Base-by-base conservation (phyloP, 345 rosid genomes). In the Hibiscus syriacus region DNA sequence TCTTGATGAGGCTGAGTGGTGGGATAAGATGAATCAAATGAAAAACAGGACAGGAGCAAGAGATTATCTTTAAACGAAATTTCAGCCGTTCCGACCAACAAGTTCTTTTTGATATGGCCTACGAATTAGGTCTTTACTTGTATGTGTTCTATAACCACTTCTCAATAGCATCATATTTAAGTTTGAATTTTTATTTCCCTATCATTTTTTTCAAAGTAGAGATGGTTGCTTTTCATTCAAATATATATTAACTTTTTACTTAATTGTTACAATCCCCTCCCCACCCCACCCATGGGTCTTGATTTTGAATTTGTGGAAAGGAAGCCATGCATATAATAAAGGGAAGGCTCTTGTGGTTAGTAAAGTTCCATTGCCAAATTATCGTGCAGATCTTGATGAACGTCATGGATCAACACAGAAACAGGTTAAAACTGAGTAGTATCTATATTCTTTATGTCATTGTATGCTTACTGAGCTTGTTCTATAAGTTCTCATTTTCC, bases 361-460 rank as follows among this genome's bases (percentile, higher is more conserved):
- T 86, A 93, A 90, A 87, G 87, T 89, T 80, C 97, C 94, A 11
- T 72, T 93, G 76, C 98, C 97, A 11, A 71, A 86, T 83, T 93
- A 93, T 79, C 77, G 96, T 3, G 96, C 90, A 16, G 98, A 93
- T 82, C 95, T 90, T 55, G 98, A 93, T 78, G 96, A 93, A 72
- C 80, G 78, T 2, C 98, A 93, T 78, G 98, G 98, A 75, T 90
- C 97, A 53, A 82, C 90, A 41, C 95, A 86, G 71, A 85, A 90
- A 71, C 94, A 85, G 96, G 98, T 86, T 60, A 60, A 73, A 56
- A 29, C 41, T 5, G 39, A 11, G 61, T 52, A 52, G 68, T 59
- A 34, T 26, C 20, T 49, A 16, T 65, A 43, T 49, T 66, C 32
- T 43, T 43, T 36, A 34, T 70, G 30, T 9, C 27, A 30, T 73